phyloP scores from a whole-genome alignment of 306 rosid species.

The Sindora glabra region DNA sequence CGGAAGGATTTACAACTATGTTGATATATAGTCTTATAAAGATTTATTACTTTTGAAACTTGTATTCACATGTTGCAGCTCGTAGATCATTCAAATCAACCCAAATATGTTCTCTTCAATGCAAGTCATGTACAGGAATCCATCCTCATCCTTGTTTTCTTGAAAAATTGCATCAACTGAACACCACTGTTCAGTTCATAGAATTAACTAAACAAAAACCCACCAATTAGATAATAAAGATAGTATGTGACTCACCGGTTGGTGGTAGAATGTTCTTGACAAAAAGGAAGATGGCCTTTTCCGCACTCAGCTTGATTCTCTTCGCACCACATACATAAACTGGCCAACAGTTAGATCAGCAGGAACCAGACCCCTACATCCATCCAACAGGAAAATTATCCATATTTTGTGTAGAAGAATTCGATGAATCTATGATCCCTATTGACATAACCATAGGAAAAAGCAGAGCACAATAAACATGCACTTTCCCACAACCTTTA shows the following conservation, averaged over 20 bases:
- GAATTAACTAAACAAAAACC: not conserved
- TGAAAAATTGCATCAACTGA: slow-evolving; percentile 34
- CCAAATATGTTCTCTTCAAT: slow-evolving; percentile 65
- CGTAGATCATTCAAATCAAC: slow-evolving; percentile 12
- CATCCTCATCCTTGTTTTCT: slow-evolving; percentile 63
- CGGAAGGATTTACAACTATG: slow-evolving; percentile 16
- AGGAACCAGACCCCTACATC: slow-evolving; percentile 51
- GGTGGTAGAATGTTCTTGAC: slow-evolving; percentile 54
- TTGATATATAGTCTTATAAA: not conserved
- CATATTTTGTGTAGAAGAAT: no score
- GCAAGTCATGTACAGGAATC: no score
- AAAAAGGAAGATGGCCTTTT: slow-evolving; percentile 56
- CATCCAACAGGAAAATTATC: not conserved
- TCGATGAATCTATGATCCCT: no score
- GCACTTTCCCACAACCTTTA: no score
- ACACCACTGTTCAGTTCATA: not conserved
- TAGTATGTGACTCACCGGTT: slow-evolving; percentile 24
- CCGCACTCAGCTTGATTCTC: slow-evolving; percentile 53
- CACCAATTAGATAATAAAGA: not conserved
- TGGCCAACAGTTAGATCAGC: slow-evolving; percentile 57
- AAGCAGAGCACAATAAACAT: no score
- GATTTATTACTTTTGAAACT: not conserved
- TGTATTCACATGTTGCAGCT: not conserved
- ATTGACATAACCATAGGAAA: no score
- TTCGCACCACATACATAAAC: slow-evolving; percentile 56